These are phyloP conservation scores for Suhomyces bolitotheri DNA, from an alignment of 1,139 yeast species.

Conservation along the genomic window DNA sequence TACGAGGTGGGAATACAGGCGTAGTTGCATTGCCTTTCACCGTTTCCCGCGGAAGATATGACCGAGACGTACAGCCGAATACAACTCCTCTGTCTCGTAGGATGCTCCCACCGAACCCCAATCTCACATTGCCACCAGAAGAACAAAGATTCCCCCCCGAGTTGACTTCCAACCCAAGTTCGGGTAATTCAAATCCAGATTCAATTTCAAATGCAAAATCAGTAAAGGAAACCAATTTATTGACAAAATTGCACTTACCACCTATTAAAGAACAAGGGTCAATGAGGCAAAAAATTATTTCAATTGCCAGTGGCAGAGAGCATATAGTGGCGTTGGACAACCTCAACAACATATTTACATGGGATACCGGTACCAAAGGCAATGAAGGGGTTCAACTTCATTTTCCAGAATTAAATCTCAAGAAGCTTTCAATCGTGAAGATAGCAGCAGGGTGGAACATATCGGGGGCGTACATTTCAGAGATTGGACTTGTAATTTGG, in stretches of 20 bases:
- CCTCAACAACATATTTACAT: constrained; percentile 53
- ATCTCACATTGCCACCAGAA: constrained; percentile 16
- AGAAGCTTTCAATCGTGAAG: constrained; percentile 32
- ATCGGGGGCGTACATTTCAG: constrained; percentile 51
- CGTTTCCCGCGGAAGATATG: constrained; percentile 8
- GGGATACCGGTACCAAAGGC: constrained; percentile 56
- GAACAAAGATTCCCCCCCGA: constrained; percentile 14
- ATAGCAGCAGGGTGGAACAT: constrained; percentile 73
- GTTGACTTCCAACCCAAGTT: background rate
- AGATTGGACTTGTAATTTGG: constrained; percentile 65
- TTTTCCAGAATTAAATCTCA: constrained; percentile 31
- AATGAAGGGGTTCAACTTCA: constrained; percentile 48
- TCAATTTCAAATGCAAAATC: background rate
- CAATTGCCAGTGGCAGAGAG: constrained; percentile 64
- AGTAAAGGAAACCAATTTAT: constrained; percentile 30
- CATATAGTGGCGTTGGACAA: constrained; percentile 66
- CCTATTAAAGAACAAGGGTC: constrained; percentile 9
- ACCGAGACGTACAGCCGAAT: constrained; percentile 10
- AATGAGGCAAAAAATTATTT: constrained; percentile 34
- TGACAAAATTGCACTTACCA: constrained; percentile 32
- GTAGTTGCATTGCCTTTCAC: constrained; percentile 11
- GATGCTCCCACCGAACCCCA: constrained; percentile 14
- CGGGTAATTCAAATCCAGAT: background rate
- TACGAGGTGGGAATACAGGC: constrained; percentile 14
- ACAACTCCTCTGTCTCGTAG: constrained; percentile 14